These are phyloP conservation scores for Bathelium albidoporum DNA, from an alignment of 495 filamentous ascomycete genomes.

Conservation along the genomic window DNA sequence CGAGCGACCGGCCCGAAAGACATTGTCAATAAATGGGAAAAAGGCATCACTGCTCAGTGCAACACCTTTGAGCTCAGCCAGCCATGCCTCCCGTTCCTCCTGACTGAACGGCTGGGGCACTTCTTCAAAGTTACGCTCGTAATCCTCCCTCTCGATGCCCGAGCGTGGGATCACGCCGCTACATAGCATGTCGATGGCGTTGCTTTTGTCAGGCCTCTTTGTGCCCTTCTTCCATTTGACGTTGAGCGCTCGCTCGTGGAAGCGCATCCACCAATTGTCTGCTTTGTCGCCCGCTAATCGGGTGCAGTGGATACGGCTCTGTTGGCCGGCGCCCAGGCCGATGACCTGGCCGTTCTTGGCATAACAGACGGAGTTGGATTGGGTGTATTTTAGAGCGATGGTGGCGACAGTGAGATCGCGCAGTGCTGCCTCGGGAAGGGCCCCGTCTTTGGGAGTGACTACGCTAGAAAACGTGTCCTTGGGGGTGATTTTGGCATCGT, in stretches of 20 bases:
- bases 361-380: slow-evolving; percentile 98
- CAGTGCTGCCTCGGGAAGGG: slow-evolving; percentile 68
- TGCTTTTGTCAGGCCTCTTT: slow-evolving; percentile 94
- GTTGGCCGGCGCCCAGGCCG: slow-evolving; percentile 90
- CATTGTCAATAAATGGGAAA: slow-evolving; percentile 97
- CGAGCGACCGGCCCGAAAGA: slow-evolving; percentile 77
- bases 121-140: slow-evolving; percentile 83
- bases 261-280: slow-evolving; percentile 99
- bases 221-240: slow-evolving; percentile 96
- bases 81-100: slow-evolving; percentile 77
- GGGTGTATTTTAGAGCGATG: slow-evolving; percentile 94
- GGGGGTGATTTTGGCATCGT: slow-evolving; percentile 77
- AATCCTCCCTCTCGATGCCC: slow-evolving; percentile 71
- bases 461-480: slow-evolving; percentile 71
- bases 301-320: slow-evolving; percentile 96
- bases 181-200: slow-evolving; percentile 91
- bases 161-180: slow-evolving; percentile 73
- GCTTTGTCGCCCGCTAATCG: slow-evolving; percentile 97
- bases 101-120: slow-evolving; percentile 74
- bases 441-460: slow-evolving; percentile 67
- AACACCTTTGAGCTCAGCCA: slow-evolving; percentile 67
- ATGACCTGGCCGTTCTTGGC: slow-evolving; percentile 89
- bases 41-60: slow-evolving; percentile 90
- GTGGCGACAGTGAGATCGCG: slow-evolving; percentile 92
- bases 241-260: slow-evolving; percentile 74